These are phyloP conservation scores for Trypanosoma vivax DNA, from an alignment of 208 protist species.

Conservation along the genomic window DNA sequence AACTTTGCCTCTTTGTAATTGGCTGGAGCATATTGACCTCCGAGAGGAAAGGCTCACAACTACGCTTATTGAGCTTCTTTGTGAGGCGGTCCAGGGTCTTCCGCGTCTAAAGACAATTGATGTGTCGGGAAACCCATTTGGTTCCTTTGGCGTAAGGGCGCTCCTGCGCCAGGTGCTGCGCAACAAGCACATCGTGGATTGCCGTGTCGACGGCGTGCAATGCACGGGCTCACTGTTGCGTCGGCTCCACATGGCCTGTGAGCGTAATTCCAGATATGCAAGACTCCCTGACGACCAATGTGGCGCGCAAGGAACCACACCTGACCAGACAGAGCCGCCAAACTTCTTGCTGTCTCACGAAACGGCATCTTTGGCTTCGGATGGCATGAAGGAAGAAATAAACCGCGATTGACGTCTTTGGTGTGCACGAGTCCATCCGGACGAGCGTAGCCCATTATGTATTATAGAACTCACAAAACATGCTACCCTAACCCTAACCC, in stretches of 20 bases:
- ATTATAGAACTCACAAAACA: no score
- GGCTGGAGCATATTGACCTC: slow-evolving; percentile 34
- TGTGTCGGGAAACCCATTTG: slow-evolving; percentile 60
- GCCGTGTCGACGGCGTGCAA: slow-evolving; percentile 27
- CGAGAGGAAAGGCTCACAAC: slow-evolving; percentile 34
- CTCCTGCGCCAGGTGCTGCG: slow-evolving; percentile 31
- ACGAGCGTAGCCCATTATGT: no score
- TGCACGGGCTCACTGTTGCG: slow-evolving; percentile 24
- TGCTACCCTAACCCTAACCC: no score
- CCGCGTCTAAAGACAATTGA: slow-evolving; percentile 26
- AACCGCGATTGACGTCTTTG: no score
- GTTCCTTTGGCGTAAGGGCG: slow-evolving; percentile 34
- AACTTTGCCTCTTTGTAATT: slow-evolving; percentile 32
- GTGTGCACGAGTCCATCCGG: no score
- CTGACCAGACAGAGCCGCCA: not conserved
- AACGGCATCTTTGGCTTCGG: no score
- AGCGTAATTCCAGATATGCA: slow-evolving; percentile 21
- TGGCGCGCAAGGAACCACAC: not conserved
- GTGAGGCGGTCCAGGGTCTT: slow-evolving; percentile 21
- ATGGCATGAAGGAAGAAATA: no score
- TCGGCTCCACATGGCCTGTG: slow-evolving; percentile 28
- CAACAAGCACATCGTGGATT: slow-evolving; percentile 24
- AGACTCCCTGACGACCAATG: not conserved
- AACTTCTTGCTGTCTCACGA: no score
- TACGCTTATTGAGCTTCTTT: slow-evolving; percentile 31